Percentiles rank a stretch among this genome's conserved stretches.
Conservation (phyloP, 495 filamentous ascomycete species). For the Evernia prunastri region DNA sequence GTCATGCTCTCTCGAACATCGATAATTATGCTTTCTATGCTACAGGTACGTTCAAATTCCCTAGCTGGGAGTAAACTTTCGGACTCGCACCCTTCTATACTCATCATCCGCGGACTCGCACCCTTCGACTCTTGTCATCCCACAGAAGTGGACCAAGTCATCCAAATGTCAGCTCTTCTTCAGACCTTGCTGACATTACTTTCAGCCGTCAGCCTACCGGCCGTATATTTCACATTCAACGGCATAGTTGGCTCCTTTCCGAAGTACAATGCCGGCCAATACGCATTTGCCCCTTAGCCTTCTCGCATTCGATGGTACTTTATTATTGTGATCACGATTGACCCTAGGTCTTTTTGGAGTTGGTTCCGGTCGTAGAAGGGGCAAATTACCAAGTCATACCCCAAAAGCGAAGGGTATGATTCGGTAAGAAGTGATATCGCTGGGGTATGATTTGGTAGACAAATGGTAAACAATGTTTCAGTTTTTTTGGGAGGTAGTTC, state of each 20-base stretch:
- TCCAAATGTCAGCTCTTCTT: not conserved
- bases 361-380: not conserved
- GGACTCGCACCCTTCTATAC: not conserved
- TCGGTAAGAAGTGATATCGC: too few relatives aligned
- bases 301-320: not conserved
- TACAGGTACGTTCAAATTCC: not conserved
- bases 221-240: not conserved
- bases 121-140: not conserved
- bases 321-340: not conserved
- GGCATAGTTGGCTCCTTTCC: not conserved
- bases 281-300: not conserved
- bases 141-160: not conserved
- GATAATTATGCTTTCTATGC: constrained; percentile 1
- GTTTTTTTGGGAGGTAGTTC: too few relatives aligned
- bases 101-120: too few relatives aligned
- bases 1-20: not conserved
- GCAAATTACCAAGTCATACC: too few relatives aligned
- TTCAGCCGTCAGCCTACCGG: not conserved
- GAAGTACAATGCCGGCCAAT: not conserved
- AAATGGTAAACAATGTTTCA: too few relatives aligned
- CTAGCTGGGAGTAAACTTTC: not conserved
- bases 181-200: not conserved
- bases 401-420: too few relatives aligned
- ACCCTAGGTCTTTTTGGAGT: not conserved
- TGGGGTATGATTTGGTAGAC: too few relatives aligned